Evolutionary conservation across 345 rosid genomes (phyloP).

Genomic region (Gynandropsis gynandra): DNA sequence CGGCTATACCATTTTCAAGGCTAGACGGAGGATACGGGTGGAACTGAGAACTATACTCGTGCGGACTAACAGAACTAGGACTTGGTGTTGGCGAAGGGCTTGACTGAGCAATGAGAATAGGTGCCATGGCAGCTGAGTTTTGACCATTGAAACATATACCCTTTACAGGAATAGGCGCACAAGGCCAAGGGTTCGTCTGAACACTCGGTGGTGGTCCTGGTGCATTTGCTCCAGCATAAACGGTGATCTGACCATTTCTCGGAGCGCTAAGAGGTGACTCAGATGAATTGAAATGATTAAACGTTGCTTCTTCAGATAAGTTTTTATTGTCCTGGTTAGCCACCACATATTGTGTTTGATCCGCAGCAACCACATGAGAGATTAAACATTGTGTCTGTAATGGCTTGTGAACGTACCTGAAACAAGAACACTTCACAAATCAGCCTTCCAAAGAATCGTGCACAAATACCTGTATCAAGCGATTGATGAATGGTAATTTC

Average conservation of each 20-base stretch:
- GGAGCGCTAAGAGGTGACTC: constrained; percentile 37
- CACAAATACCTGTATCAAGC: neutral
- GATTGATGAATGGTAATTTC: too few species aligned
- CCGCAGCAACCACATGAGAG: constrained; percentile 15
- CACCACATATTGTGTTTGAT: constrained; percentile 18
- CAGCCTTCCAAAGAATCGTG: constrained; percentile 11
- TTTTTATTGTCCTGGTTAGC: constrained; percentile 16
- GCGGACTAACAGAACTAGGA: constrained; percentile 52
- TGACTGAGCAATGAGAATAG: constrained; percentile 27
- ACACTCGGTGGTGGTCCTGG: constrained; percentile 19
- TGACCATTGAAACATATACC: constrained; percentile 30
- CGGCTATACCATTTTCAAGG: constrained; percentile 32
- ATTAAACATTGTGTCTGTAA: constrained; percentile 36
- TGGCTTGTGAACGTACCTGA: constrained; percentile 59
- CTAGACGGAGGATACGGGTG: constrained; percentile 34
- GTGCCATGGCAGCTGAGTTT: constrained; percentile 34
- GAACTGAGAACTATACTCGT: constrained; percentile 36
- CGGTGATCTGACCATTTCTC: constrained; percentile 29
- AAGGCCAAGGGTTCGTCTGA: constrained; percentile 35
- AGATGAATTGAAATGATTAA: constrained; percentile 29
- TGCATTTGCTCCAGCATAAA: constrained; percentile 15
- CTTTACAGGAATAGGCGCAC: constrained; percentile 41
- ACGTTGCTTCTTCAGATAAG: constrained; percentile 2
- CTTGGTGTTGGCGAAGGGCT: constrained; percentile 37
- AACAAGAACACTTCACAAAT: constrained; percentile 18